Evolutionary conservation across 2,329 filamentous ascomycete species (phyloP), one percentile per base, ranked within the genome.

Genomic region (Thermoascus crustaceus): DNA sequence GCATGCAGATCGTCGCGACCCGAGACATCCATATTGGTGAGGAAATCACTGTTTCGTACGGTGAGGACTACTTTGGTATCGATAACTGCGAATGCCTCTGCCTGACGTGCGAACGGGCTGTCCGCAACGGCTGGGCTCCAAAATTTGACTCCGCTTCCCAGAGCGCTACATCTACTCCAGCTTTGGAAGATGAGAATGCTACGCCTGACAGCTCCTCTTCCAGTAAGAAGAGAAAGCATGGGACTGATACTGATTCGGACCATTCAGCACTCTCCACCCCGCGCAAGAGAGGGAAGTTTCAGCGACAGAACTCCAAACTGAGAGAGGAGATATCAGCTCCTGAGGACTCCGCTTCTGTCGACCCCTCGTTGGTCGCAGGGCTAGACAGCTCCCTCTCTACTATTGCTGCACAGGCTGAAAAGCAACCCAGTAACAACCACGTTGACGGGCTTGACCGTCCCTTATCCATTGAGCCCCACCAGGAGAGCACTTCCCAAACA

Each of bases 1-100:
- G 86, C 22, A 95, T 98, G 67, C 84, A 93, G 53, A 88, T 98
- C 38, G 77, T 94, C 32, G 86, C 91, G 2, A 77, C 79, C 21
- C 78, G 80, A 46, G 74, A 88, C 39, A 96, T 98, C 42, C 75
- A 82, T 7, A 69, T 82, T 1, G 91, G 88, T 3, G 88, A 98
- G 41, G 91, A 98, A 59, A 94, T 98, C 40, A 98, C 91, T 0
- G 91, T 98, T 0, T 89, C 82, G 0, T 98, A 98, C 52, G 87
- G 89, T 16, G 87, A 94, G 11, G 87, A 85, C 54, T 98, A 98
- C 58, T 98, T 98, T 64, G 91, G 91, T 2, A 80, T 86, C 29
- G 78, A 88, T 56, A 98, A 98, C 48, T 88, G 87, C 59, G 91
- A 98, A 55, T 98, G 91, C 55, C 68, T 98, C 1, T 98, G 91